Conservation (phyloP, 352 stramenopile species). For the Plasmopara halstedii region DNA sequence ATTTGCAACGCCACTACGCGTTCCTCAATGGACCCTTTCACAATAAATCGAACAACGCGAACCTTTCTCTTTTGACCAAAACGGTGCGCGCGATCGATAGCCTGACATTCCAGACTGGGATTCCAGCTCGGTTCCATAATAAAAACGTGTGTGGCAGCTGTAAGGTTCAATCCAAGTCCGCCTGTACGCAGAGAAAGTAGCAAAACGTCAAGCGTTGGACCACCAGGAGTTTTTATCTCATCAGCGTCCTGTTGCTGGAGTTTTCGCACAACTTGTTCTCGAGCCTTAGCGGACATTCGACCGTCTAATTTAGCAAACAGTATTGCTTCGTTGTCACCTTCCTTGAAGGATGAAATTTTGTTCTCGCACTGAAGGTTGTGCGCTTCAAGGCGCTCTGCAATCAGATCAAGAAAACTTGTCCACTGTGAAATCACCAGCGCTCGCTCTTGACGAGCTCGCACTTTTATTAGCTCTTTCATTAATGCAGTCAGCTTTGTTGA, state of each 20-base stretch:
- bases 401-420: constrained; percentile 79
- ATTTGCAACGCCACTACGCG: constrained; percentile 83
- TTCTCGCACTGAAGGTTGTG: constrained; percentile 24
- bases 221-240: constrained; percentile 3
- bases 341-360: constrained; percentile 12
- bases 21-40: constrained; percentile 87
- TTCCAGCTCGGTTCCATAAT: constrained; percentile 92
- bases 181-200: constrained; percentile 85
- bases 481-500: constrained; percentile 64
- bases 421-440: constrained; percentile 86
- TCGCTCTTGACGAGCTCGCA: constrained; percentile 41
- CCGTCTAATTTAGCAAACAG: constrained; percentile 54
- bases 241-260: constrained; percentile 42
- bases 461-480: constrained; percentile 38
- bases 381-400: constrained; percentile 36
- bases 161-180: constrained; percentile 89
- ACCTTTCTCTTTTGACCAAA: constrained; percentile 74
- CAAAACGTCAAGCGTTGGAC: constrained; percentile 64
- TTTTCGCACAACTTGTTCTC: constrained; percentile 49
- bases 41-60: constrained; percentile 74
- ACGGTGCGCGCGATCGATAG: constrained; percentile 84
- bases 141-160: constrained; percentile 88
- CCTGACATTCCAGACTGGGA: constrained; percentile 86
- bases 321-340: constrained; percentile 14
- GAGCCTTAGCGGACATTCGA: constrained; percentile 47